Base-by-base conservation (phyloP, 2,329 filamentous ascomycete genomes). In the Ustulina deusta region DNA sequence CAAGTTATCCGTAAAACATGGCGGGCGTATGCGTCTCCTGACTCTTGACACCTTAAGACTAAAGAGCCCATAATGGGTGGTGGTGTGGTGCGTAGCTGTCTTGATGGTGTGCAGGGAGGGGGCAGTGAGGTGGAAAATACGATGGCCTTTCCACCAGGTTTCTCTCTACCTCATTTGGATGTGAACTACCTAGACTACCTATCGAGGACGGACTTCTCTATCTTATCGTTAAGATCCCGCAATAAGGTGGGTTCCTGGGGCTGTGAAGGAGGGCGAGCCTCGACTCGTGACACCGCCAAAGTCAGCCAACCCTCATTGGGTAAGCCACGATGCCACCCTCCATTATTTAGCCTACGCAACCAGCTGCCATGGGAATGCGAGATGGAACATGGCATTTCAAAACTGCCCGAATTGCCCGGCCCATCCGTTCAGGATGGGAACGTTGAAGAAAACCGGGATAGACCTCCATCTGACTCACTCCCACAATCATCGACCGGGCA, bases 251-350 rank as follows among this genome's bases (percentile, higher is more conserved):
- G 61, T 63, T 72, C 74, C 68, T 66, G 70, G 58, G 72, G 72
- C 69, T 66, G 67, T 72, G 70, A 73, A 69, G 69, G 73, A 74
- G 74, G 74, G 75, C 73, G 69, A 73, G 68, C 73, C 68, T 71
- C 71, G 63, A 74, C 76, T 73, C 75, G 76, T 78, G 76, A 78
- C 75, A 74, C 72, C 70, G 71, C 66, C 72, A 69, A 73, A 74
- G 75, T 77, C 75, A 77, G 73, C 73, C 74, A 77, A 74, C 73
- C 76, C 71, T 73, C 73, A 74, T 75, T 74, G 74, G 74, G 57
- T 75, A 74, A 78, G 76, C 77, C 76, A 78, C 65, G 63, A 74
- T 77, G 63, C 72, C 75, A 77, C 76, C 74, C 73, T 66, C 62
- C 68, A 48, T 34, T 42, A 15, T 57, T 60, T 61, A 62, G 63